Conservation (phyloP, 1,284 basidiomycete genomes). For the Schizophyllum commune region DNA sequence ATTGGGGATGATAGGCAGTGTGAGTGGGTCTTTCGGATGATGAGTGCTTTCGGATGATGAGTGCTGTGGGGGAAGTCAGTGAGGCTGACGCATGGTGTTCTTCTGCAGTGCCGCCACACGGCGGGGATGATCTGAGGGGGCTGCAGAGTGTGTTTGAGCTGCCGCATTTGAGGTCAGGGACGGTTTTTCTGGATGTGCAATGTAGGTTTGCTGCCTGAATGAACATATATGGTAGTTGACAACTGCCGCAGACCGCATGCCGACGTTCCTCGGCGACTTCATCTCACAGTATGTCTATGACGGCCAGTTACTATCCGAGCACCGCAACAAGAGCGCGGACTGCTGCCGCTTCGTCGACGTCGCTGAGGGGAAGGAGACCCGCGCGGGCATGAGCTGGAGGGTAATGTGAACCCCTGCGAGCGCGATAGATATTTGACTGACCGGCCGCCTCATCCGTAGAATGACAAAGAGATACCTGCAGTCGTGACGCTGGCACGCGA, state of each 20-base stretch:
- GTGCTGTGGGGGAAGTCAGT: constrained; percentile 4
- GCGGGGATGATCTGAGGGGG: constrained; percentile 27
- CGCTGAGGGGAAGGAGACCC: constrained; percentile 23
- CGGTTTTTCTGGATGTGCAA: constrained; percentile 35
- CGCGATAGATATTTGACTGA: background rate
- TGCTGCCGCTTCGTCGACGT: constrained; percentile 39
- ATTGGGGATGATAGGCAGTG: constrained; percentile 55
- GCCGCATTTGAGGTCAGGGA: constrained; percentile 22
- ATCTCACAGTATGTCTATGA: constrained; percentile 63
- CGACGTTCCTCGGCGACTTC: constrained; percentile 63
- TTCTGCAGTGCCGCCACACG: constrained; percentile 33
- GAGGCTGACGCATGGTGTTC: background rate
- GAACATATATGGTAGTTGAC: constrained; percentile 2
- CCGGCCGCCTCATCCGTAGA: constrained; percentile 22
- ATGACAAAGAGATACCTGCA: constrained; percentile 28
- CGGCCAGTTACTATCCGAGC: constrained; percentile 40
- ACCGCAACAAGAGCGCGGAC: constrained; percentile 24
- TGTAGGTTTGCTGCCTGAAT: constrained; percentile 23
- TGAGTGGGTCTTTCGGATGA: constrained; percentile 23
- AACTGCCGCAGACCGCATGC: constrained; percentile 57
- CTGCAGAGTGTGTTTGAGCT: constrained; percentile 40
- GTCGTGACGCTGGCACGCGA: constrained; percentile 27
- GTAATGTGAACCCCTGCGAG: constrained; percentile 20
- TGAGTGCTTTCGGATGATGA: too few relatives aligned
- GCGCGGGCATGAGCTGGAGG: constrained; percentile 28